Evolutionary conservation across 2,329 filamentous ascomycete species (phyloP).

Genomic region (Hypomyces perniciosus): DNA sequence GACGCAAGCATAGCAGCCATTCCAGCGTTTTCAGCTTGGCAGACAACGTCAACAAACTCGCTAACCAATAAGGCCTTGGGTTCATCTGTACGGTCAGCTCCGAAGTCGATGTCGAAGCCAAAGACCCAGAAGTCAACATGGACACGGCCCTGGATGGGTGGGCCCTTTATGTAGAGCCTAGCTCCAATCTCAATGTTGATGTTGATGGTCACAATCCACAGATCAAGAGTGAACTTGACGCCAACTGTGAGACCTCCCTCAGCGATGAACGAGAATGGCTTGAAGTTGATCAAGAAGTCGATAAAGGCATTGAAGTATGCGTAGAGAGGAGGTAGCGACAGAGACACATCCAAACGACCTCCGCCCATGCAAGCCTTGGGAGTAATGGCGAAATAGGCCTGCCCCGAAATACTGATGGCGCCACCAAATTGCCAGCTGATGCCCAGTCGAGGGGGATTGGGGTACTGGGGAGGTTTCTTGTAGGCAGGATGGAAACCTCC

Average conservation of each 20-base stretch:
- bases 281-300: slow-evolving; percentile 23
- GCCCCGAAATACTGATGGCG: slow-evolving; percentile 24
- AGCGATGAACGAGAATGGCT: slow-evolving; percentile 25
- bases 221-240: slow-evolving; percentile 14
- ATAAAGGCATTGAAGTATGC: background rate
- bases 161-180: slow-evolving; percentile 11
- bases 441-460: slow-evolving; percentile 23
- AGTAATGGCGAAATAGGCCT: slow-evolving; percentile 35
- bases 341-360: slow-evolving; percentile 16
- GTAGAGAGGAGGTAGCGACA: background rate
- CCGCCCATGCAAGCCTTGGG: slow-evolving; percentile 32
- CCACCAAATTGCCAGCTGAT: slow-evolving; percentile 22
- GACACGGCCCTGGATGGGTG: slow-evolving; percentile 13
- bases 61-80: too few species aligned
- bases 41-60: too few species aligned
- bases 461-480: slow-evolving; percentile 24
- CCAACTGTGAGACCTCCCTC: slow-evolving; percentile 21
- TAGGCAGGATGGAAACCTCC: slow-evolving; percentile 33
- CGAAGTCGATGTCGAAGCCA: slow-evolving; percentile 15
- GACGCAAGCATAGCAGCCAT: too few species aligned
- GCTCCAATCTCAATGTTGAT: slow-evolving; percentile 17
- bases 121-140: slow-evolving; percentile 19
- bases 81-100: background rate
- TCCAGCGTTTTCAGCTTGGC: too few species aligned
- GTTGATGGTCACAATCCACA: slow-evolving; percentile 13